A percentile compares a stretch with the other conserved stretches of the same genome.
phyloP scores from a whole-genome alignment of 345 rosid species.

The Euphorbia lathyris region DNA sequence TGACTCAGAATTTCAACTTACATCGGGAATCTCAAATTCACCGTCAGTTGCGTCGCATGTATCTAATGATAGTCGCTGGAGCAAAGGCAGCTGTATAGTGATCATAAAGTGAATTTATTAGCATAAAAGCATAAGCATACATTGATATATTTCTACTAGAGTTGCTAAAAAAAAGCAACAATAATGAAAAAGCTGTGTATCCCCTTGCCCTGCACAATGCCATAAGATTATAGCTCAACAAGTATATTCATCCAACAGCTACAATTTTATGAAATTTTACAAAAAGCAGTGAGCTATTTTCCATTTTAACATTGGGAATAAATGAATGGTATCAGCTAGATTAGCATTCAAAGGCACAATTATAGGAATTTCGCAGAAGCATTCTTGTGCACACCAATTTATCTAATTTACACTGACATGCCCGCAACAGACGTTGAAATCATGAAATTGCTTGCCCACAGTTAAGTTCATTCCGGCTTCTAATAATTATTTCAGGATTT shows the following conservation, averaged over 20 bases:
- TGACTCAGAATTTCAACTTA: constrained; percentile 35
- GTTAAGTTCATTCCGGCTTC: background rate
- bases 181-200: constrained; percentile 49
- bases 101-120: constrained; percentile 2
- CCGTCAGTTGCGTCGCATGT: constrained; percentile 71
- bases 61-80: constrained; percentile 60
- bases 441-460: too few species aligned
- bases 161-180: constrained; percentile 64
- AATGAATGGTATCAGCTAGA: too few species aligned
- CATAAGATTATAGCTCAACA: background rate
- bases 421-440: too few species aligned
- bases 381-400: too few species aligned
- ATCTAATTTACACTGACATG: too few species aligned
- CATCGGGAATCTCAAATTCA: constrained; percentile 57
- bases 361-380: too few species aligned
- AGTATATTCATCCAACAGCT: too few species aligned
- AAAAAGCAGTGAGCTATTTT: background rate
- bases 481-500: background rate
- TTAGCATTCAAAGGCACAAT: too few species aligned
- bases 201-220: constrained; percentile 55
- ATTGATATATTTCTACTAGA: background rate
- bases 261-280: background rate
- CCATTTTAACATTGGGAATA: constrained; percentile 51
- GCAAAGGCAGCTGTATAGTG: constrained; percentile 66
- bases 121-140: background rate